phyloP scores from a whole-genome alignment of 129 eudicot genomes.

The Mikania micrantha region DNA sequence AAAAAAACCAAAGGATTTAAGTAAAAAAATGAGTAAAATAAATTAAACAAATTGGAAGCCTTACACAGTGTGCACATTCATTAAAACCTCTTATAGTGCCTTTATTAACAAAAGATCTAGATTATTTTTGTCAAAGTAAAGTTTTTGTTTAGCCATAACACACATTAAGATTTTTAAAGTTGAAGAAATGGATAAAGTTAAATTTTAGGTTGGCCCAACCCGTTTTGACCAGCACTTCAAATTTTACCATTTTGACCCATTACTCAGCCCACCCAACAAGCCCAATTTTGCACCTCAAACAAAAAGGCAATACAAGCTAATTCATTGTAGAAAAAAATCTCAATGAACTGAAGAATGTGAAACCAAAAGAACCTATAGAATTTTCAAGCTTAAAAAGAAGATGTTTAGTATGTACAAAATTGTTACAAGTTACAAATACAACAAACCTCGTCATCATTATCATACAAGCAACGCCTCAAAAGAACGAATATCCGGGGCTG shows the following conservation, averaged over 20 bases:
- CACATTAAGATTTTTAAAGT: neutral
- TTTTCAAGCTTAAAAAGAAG: neutral
- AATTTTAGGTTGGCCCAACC: neutral
- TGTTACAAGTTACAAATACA: neutral
- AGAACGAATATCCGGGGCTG: conserved; percentile 84
- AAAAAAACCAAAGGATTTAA: neutral
- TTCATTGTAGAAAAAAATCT: neutral
- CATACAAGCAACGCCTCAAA: conserved; percentile 79
- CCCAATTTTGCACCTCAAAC: neutral
- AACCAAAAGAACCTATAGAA: neutral
- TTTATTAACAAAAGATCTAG: neutral
- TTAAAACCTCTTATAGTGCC: neutral
- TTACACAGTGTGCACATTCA: neutral
- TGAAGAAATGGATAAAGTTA: neutral
- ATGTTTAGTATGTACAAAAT: neutral
- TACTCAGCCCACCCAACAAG: neutral
- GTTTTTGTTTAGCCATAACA: neutral
- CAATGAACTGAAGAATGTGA: too few relatives aligned
- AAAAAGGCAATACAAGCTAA: neutral
- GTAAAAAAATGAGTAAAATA: neutral
- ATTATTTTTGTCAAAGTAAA: too few relatives aligned
- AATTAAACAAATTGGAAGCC: neutral
- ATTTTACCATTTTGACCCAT: neutral
- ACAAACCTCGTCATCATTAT: conserved; percentile 94
- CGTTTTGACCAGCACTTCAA: neutral